These are phyloP conservation scores for Erodium trifolium DNA, from an alignment of 441 rosid species.

Conservation along the genomic window DNA sequence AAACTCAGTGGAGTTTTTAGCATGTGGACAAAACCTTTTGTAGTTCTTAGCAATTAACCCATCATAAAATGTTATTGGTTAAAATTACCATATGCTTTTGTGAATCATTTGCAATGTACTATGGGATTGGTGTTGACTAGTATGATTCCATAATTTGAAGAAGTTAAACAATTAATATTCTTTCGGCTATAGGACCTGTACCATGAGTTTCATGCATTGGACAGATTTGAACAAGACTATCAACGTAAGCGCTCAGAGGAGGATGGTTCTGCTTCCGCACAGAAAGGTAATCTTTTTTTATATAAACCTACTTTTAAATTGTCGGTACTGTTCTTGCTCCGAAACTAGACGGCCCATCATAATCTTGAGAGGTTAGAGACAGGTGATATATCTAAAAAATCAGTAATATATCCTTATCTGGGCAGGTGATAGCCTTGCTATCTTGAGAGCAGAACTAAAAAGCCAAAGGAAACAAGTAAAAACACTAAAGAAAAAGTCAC, in stretches of 20 bases:
- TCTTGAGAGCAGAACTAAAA: constrained; percentile 83
- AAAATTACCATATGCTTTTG: neutral
- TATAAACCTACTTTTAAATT: constrained; percentile 11
- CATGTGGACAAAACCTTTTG: too few species aligned
- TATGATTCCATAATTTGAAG: neutral
- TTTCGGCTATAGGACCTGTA: constrained; percentile 67
- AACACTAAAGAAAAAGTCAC: constrained; percentile 85
- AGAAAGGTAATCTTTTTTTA: constrained; percentile 45
- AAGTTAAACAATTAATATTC: constrained; percentile 4
- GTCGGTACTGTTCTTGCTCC: neutral
- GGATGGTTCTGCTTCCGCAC: constrained; percentile 56
- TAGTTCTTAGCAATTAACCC: too few species aligned
- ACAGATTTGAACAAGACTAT: constrained; percentile 97
- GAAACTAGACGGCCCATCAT: neutral
- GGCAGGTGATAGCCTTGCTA: constrained; percentile 70
- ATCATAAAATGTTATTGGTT: too few species aligned
- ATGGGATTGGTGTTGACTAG: neutral
- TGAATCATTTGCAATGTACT: neutral
- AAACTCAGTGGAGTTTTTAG: too few species aligned
- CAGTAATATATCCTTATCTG: constrained; percentile 1
- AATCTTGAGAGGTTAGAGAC: too few species aligned
- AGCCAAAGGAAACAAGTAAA: constrained; percentile 86
- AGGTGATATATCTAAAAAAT: too few species aligned
- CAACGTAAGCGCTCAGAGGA: constrained; percentile 85
- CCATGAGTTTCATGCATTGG: constrained; percentile 91